These are phyloP conservation scores for Hypoxylon fuscum DNA, from an alignment of 495 filamentous ascomycete genomes.

Conservation along the genomic window DNA sequence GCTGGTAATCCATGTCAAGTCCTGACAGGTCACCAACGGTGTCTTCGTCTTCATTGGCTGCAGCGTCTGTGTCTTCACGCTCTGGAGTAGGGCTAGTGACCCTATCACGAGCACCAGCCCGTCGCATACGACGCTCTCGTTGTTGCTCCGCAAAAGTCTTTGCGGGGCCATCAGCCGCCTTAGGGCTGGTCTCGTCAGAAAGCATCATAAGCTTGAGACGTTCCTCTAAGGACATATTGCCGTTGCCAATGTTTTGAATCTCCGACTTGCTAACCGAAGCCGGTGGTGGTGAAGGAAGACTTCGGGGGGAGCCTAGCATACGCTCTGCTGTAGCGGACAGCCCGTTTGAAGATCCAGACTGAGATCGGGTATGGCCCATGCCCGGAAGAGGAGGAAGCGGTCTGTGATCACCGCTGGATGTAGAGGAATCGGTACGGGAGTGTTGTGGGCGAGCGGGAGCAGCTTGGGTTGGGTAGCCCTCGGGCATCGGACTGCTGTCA, in stretches of 20 bases:
- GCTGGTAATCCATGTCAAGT: conserved; percentile 65
- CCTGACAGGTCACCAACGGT: conserved; percentile 62
- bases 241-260: conserved; percentile 70
- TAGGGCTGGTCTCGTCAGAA: conserved; percentile 63
- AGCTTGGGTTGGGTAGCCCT: conserved; percentile 45
- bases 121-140: conserved; percentile 68
- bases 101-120: conserved; percentile 58
- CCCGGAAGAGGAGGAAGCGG: conserved; percentile 80
- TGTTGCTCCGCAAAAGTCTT: conserved; percentile 60
- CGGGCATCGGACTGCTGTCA: conserved; percentile 71
- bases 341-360: conserved; percentile 51
- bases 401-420: conserved; percentile 76
- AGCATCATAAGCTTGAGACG: conserved; percentile 85
- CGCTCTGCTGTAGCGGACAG: conserved; percentile 72
- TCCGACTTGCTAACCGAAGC: conserved; percentile 74
- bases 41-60: conserved; percentile 55
- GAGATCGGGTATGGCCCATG: conserved; percentile 48
- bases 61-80: conserved; percentile 51
- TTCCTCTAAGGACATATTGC: conserved; percentile 82
- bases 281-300: conserved; percentile 72
- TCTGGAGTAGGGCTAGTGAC: conserved; percentile 60
- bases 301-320: conserved; percentile 65
- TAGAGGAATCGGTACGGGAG: conserved; percentile 69
- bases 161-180: conserved; percentile 45
- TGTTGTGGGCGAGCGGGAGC: conserved; percentile 52